Percentiles rank a stretch among this genome's conserved stretches.
Evolutionary conservation across 176 grass and related monocot species (phyloP).

Genomic region (Alopecurus myosuroides): DNA sequence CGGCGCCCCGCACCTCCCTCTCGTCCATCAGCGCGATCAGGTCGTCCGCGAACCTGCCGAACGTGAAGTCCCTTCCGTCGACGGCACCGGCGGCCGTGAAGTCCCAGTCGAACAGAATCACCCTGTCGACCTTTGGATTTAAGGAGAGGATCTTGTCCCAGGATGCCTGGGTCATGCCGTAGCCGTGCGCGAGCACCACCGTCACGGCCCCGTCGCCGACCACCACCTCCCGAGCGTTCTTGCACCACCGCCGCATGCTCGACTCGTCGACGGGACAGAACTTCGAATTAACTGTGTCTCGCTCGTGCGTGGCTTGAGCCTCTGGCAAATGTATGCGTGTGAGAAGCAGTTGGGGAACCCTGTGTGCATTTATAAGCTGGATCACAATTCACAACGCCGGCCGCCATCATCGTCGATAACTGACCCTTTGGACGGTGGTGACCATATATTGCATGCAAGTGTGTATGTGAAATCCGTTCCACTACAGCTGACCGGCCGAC

Average conservation of each 20-base stretch:
- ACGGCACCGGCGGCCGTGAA: conserved; percentile 10
- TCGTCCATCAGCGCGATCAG: conserved; percentile 59
- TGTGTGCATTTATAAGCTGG: neutral
- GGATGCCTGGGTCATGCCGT: conserved; percentile 47
- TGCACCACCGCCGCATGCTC: conserved; percentile 28
- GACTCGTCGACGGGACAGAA: neutral
- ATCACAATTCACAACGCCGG: no score
- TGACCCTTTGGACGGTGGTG: neutral
- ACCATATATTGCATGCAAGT: neutral
- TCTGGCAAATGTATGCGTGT: neutral
- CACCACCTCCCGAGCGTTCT: conserved; percentile 47
- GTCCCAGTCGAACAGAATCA: conserved; percentile 90
- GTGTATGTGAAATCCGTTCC: neutral
- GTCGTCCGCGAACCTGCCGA: conserved; percentile 47
- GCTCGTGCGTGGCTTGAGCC: neutral
- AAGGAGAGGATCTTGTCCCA: conserved; percentile 59
- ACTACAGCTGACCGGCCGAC: neutral
- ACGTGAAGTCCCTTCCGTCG: conserved; percentile 10
- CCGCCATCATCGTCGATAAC: neutral
- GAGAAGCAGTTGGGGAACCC: neutral
- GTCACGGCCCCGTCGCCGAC: conserved; percentile 5
- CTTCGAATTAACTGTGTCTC: neutral
- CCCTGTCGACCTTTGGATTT: neutral
- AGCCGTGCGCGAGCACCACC: conserved; percentile 74
- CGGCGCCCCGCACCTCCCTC: conserved; percentile 13